Percentiles rank a stretch among this genome's conserved stretches.
Evolutionary conservation across 352 stramenopile species (phyloP).

Genomic region (Phytophthora hybrid): DNA sequence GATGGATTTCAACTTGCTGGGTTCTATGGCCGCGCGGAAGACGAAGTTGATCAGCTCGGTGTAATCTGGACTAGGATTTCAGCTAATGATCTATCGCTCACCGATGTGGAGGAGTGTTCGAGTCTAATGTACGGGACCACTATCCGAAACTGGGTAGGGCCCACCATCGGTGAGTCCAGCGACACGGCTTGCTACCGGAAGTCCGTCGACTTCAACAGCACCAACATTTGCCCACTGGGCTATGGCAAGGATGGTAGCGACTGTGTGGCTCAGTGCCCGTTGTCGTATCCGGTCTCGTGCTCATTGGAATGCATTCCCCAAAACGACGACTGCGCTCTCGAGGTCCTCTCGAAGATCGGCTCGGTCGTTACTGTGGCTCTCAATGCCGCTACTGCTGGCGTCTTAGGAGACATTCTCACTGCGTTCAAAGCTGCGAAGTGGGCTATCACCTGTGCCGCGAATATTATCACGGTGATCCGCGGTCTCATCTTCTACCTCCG

Average conservation of each 20-base stretch:
- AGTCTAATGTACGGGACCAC: constrained; percentile 26
- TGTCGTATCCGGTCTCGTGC: constrained; percentile 45
- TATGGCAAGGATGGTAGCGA: constrained; percentile 30
- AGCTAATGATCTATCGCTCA: constrained; percentile 18
- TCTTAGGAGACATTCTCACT: constrained; percentile 33
- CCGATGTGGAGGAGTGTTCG: constrained; percentile 11
- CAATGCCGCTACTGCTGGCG: constrained; percentile 33
- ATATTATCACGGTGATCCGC: constrained; percentile 29
- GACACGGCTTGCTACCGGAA: constrained; percentile 39
- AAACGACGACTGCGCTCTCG: constrained; percentile 37
- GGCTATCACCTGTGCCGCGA: constrained; percentile 34
- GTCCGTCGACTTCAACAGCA: constrained; percentile 29
- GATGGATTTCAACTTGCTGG: constrained; percentile 32
- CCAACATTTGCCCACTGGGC: constrained; percentile 37
- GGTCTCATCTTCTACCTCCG: constrained; percentile 33
- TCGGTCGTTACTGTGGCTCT: constrained; percentile 35
- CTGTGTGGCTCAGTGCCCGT: constrained; percentile 42
- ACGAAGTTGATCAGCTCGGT: constrained; percentile 39
- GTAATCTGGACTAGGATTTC: constrained; percentile 41
- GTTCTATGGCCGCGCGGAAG: constrained; percentile 31
- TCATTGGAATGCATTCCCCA: constrained; percentile 56
- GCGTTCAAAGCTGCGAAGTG: constrained; percentile 38
- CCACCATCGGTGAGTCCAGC: constrained; percentile 27
- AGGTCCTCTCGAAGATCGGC: constrained; percentile 36
- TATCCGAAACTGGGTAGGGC: constrained; percentile 36